Evolutionary conservation across 2,329 filamentous ascomycete species (phyloP).

Genomic region (Trichoderma afroharzianum): DNA sequence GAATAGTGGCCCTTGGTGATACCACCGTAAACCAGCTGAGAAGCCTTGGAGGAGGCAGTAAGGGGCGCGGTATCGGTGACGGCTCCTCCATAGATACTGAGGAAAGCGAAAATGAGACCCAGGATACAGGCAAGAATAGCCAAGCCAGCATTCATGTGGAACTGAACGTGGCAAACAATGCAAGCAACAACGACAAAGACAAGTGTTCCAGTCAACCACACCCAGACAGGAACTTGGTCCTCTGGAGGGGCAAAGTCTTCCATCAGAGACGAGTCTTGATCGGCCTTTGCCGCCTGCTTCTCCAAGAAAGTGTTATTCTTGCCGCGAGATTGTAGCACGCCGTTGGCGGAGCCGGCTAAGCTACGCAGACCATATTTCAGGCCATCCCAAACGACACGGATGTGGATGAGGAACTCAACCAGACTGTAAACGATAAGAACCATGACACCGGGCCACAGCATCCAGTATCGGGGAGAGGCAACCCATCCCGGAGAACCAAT

Average conservation of each 20-base stretch:
- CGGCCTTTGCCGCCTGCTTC: slow-evolving; percentile 35
- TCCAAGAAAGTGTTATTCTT: slow-evolving; percentile 33
- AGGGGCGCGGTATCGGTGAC: slow-evolving; percentile 59
- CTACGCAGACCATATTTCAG: slow-evolving; percentile 33
- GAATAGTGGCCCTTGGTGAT: slow-evolving; percentile 55
- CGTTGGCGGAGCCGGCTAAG: slow-evolving; percentile 30
- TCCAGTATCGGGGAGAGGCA: slow-evolving; percentile 41
- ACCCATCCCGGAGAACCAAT: slow-evolving; percentile 28
- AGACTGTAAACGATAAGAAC: slow-evolving; percentile 41
- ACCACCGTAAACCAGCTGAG: slow-evolving; percentile 64
- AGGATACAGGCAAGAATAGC: slow-evolving; percentile 53
- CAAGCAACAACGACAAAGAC: slow-evolving; percentile 50
- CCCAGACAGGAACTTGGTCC: slow-evolving; percentile 51
- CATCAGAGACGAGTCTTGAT: slow-evolving; percentile 31
- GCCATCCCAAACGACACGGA: slow-evolving; percentile 35
- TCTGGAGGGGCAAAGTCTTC: slow-evolving; percentile 39
- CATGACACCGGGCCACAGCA: slow-evolving; percentile 44
- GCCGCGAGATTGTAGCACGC: slow-evolving; percentile 29
- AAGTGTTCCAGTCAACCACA: slow-evolving; percentile 47
- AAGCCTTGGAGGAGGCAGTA: slow-evolving; percentile 64
- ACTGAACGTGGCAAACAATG: slow-evolving; percentile 49
- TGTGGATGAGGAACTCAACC: slow-evolving; percentile 40
- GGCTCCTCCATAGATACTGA: slow-evolving; percentile 47
- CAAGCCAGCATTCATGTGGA: slow-evolving; percentile 54
- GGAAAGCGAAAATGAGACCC: slow-evolving; percentile 56